Percentiles rank a stretch among this genome's conserved stretches.
Evolutionary conservation across 768 basidiomycete genomes (phyloP).

Genomic region (Tubosaeta sp.): DNA sequence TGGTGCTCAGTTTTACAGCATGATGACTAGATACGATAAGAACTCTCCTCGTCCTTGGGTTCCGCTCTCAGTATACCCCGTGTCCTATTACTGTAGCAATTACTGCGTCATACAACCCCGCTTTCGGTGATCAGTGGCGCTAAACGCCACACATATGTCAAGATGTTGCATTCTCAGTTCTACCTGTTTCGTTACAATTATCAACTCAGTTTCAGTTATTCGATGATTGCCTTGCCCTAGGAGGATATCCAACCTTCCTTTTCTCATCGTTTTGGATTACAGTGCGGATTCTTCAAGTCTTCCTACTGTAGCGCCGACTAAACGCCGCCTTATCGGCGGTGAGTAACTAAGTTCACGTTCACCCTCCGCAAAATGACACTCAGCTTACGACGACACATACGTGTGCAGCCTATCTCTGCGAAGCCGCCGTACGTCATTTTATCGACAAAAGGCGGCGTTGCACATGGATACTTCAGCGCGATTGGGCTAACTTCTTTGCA

Average conservation of each 20-base stretch:
- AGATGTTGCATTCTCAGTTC: too few relatives aligned
- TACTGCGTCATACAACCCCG: too few relatives aligned
- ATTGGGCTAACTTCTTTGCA: neutral
- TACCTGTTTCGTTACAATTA: too few relatives aligned
- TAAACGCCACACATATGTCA: too few relatives aligned
- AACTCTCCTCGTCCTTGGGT: too few relatives aligned
- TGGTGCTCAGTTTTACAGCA: too few relatives aligned
- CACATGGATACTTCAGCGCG: neutral
- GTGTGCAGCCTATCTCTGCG: neutral
- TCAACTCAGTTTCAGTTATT: neutral
- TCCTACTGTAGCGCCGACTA: neutral
- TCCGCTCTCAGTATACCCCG: too few relatives aligned
- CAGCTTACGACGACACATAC: neutral
- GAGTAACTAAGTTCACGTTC: neutral
- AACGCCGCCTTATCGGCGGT: neutral
- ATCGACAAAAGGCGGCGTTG: neutral
- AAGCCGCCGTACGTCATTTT: neutral
- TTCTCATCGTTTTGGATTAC: too few relatives aligned
- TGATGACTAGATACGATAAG: too few relatives aligned
- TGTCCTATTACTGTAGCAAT: too few relatives aligned
- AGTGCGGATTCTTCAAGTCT: too few relatives aligned
- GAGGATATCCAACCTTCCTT: neutral
- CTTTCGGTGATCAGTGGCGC: too few relatives aligned
- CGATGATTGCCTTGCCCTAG: neutral
- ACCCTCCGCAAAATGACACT: neutral